Percentiles rank a stretch among this genome's conserved stretches.
Conservation (phyloP, 768 basidiomycete species). For the Floccularia luteovirens region DNA sequence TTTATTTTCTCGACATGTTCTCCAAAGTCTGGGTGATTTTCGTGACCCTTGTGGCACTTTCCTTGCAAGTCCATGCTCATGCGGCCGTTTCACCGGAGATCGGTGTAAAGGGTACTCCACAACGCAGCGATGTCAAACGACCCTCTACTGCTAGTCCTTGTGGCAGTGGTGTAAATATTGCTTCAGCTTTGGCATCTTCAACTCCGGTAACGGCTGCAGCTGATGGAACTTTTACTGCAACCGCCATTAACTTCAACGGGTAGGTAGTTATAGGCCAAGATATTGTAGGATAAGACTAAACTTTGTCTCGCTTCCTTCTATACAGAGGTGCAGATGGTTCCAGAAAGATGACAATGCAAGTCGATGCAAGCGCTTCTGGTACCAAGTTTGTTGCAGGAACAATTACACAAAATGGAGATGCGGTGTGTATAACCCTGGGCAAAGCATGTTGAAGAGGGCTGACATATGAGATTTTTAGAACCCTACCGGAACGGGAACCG, state of each 20-base stretch:
- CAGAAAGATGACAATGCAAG: conserved; percentile 22
- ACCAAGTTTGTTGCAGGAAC: conserved; percentile 17
- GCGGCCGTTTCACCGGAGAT: conserved; percentile 35
- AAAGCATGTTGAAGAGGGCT: too few relatives aligned
- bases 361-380: conserved; percentile 27
- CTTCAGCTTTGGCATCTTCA: conserved; percentile 28
- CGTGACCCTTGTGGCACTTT: conserved; percentile 21
- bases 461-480: too few relatives aligned
- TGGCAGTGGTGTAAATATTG: conserved; percentile 30
- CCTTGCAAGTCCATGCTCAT: conserved; percentile 31
- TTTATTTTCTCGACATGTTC: conserved; percentile 15
- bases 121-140: conserved; percentile 23
- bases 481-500: conserved; percentile 19
- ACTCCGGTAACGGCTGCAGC: conserved; percentile 27
- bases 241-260: conserved; percentile 40
- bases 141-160: conserved; percentile 27
- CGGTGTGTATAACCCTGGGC: conserved; percentile 17
- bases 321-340: conserved; percentile 33
- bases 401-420: conserved; percentile 27
- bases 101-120: conserved; percentile 21
- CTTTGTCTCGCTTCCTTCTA: not conserved
- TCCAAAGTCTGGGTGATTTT: conserved; percentile 19
- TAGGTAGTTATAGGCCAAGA: too few relatives aligned
- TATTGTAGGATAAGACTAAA: too few relatives aligned
- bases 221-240: conserved; percentile 32